Evolutionary conservation across 1,139 yeast species (phyloP), one percentile per base, ranked within the genome.

Genomic region (Blastobotrys illinoisensis): DNA sequence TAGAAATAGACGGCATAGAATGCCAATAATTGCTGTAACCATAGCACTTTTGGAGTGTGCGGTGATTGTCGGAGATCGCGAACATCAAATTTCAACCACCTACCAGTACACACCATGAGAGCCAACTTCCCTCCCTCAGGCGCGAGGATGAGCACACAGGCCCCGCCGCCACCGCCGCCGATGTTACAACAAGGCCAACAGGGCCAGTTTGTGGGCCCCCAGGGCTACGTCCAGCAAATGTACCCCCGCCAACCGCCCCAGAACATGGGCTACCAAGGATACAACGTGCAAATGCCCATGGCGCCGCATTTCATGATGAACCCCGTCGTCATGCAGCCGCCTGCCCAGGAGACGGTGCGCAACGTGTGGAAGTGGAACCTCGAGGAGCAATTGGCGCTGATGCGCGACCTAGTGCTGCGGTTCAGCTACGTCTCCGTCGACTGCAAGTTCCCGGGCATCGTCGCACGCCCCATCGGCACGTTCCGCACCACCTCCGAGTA

Each of bases 401-500:
- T 91, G 58, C 80, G 97, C 59, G 81, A 82, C 55, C 78, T 89
- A 54, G 79, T 87, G 46, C 86, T 82, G 57, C 81, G 82, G 58
- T 86, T 85, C 64, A 82, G 86, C 53, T 81, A 80, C 65, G 81
- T 90, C 19, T 83, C 96, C 1, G 65, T 74, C 54, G 85, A 91
- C 64, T 91, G 95, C 56, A 97, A 93, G 70, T 90, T 93, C 67
- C 97, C 97, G 0, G 99, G 99, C 0, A 88, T 95, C 36, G 88
- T 93, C 23, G 97, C 97, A 1, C 80, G 99, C 62, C 99, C 99
- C 11, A 88, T 93, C 58, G 99, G 99, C n/a, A 83, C 90, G 9
- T 93, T 93, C 72, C 84, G 89, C 64, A 83, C 95, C 9, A 87
- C 95, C 13, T 80, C 88, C 26, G 99, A 93, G 69, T 93, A 90